Evolutionary conservation across 805 yeast species (phyloP), one percentile per base, ranked within the genome.

Genomic region (Monosporozyma yasuniensis): DNA sequence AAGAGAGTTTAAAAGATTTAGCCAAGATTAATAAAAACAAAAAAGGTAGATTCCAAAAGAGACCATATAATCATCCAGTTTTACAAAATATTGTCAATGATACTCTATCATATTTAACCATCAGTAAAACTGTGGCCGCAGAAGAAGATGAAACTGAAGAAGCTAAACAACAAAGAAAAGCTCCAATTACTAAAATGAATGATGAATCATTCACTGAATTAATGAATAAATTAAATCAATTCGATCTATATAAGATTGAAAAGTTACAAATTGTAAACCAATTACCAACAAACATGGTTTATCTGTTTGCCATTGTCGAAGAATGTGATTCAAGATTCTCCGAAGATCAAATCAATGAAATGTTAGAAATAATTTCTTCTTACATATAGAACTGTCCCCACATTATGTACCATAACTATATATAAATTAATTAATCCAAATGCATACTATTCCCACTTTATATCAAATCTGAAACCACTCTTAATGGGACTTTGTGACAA

Each of bases 251-350:
- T 68, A 86, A 87, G 65, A 81, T 86, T 23, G 99, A 91, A 61
- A 80, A 82, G 56, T 70, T 91, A 39, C 96, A 91, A 67, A 78
- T 91, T 38, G 76, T 90, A 50, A 90, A 91, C 64, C 72, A 81
- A 7, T 73, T 87, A 27, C 99, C 99, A 1, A 72, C 83, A 44
- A 79, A 87, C 4, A 70, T 87, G 73, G 96, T 90, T 11, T 83
- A 79, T 35, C 72, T 91, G 47, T 88, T 81, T 63, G 75, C 93
- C 0, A 70, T 91, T 27, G 80, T 91, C 1, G 99, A 91, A 62
- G 98, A 93, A 62, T 91, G 96, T 66, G 99, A 91, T 57, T 81
- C 79, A 53, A 73, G 99, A 57, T 84, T 89, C 58, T 68, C 71
- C n/a, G 87, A 85, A 52, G 84, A 78, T 1, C 75, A 81, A 52